Base-by-base conservation (phyloP, 2,329 filamentous ascomycete genomes). In the Aspergillus latus region DNA sequence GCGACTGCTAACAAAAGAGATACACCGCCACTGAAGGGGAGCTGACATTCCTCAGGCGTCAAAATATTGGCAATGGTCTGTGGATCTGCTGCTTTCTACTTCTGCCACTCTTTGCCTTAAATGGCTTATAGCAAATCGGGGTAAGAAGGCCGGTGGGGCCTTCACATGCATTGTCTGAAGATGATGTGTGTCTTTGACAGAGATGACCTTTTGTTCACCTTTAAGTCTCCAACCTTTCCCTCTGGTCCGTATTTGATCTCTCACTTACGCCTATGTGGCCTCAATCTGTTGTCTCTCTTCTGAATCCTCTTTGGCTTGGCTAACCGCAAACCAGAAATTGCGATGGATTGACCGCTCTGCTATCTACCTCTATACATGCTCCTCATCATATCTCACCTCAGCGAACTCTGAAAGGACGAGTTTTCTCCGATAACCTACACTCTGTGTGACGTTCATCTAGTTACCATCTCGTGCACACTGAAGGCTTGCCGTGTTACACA, bases 131-230 rank as follows among this genome's bases (percentile, higher is more conserved):
- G 36, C 40, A 39, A 39, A 21, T 39, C 42, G 16, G 10, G 34
- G 34, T 37, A 37, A 37, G 34, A 9, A 34, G 16, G 16, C n/a
- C 51, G 36, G 59, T 59, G 58, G 57, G 52, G 57, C 52, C 57
- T 62, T 67, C 59, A 65, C 66, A 68, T 68, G 66, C 62, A 52
- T 53, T 59, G 30, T 34, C 52, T 49, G 49, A 21, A 16, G 42
- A 52, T 49, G 45, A 57, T 57, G 50, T 49, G 57, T 59, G 37
- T 37, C 58, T 52, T 46, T 59, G 54, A 26, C 51, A 40, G 40
- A 26, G 40, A 45, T 34, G 28, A 10, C 29, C 47, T 34, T 42
- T 45, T 45, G 39, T 28, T 36, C 42, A 10, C 32, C 21, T 32
- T 37, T 13, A 10, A 37, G 15, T 45, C 28, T 36, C 4, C 21